phyloP scores from a whole-genome alignment of 2,329 filamentous ascomycete species.

The Exophiala sideris region DNA sequence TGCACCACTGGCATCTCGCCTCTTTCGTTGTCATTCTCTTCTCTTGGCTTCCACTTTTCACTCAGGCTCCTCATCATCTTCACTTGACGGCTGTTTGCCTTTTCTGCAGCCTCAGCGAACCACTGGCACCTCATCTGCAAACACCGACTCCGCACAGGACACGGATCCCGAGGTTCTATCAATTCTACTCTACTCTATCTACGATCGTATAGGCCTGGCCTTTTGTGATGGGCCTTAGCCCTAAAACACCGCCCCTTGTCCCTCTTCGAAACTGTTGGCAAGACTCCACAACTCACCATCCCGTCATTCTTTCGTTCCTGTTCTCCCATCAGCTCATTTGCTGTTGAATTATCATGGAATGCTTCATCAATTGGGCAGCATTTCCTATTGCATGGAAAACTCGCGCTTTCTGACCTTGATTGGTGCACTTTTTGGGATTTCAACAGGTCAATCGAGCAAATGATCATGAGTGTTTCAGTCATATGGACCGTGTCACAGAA shows the following conservation, averaged over 20 bases:
- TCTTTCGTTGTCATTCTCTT: background rate
- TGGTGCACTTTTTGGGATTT: conserved; percentile 1
- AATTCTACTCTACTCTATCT: background rate
- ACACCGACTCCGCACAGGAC: too few relatives aligned
- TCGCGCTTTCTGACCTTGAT: conserved; percentile 3
- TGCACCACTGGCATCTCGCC: background rate
- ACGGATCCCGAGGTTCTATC: background rate
- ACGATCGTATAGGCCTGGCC: background rate
- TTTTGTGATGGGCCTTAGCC: background rate
- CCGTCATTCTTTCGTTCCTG: background rate
- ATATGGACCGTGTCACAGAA: too few relatives aligned
- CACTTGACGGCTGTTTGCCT: background rate
- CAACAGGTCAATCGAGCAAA: background rate
- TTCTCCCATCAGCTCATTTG: background rate
- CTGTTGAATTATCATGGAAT: background rate
- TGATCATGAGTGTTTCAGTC: background rate
- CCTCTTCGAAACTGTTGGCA: background rate
- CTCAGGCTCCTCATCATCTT: background rate
- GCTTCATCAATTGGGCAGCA: conserved; percentile 18
- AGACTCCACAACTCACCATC: background rate
- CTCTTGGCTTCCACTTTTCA: background rate
- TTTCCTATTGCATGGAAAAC: background rate
- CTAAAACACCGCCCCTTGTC: background rate
- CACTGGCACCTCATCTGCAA: background rate
- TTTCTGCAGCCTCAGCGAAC: background rate